Base-by-base conservation (phyloP, 768 basidiomycete species). In the Kwoniella europaea region DNA sequence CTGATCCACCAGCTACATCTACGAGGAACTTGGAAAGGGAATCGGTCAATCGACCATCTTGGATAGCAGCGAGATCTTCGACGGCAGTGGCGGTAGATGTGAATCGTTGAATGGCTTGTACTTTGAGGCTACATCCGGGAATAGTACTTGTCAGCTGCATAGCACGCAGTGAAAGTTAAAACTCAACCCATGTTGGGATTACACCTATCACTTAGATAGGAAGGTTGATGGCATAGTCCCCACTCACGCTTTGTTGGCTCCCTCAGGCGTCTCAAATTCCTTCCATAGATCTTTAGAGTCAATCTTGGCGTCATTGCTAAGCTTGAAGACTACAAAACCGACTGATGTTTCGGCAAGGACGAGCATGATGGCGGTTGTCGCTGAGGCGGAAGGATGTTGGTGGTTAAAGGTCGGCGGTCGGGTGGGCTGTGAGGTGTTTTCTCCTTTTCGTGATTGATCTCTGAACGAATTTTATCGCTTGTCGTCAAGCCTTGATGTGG, bases 251-350 rank as follows among this genome's bases (percentile, higher is more conserved):
- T 91, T 93, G 85, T 89, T 94, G 65, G 97, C 95, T 80, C 87
- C 88, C 85, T 96, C 94, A 54, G 95, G 93, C 60, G 90, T 92
- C 85, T 94, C 90, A 79, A 98, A 98, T 84, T 95, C 92, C 85
- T 91, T 90, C 88, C 91, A 92, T 60, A 98, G 85, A 85, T 97
- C 90, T 67, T 91, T 90, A 74, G 89, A 91, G 81, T 90, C 89
- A 64, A 96, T 86, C 86, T 95, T 97, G 66, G 91, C 91, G 52
- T 92, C 87, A 85, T 94, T 91, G 64, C 91, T 90, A 74, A 96
- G 88, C 85, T 97, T 97, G 90, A 99, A 98, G 65, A 99, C 91
- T 87, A 93, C 94, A 87, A 94, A 98, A 85, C 96, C 82, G 74
- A 83, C 77, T 55, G 84, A 82, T 43, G 84, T 83, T 86, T 98